Evolutionary conservation across 768 basidiomycete genomes (phyloP), one percentile per base, ranked within the genome.

Genomic region (Lactifluus subvellereus): DNA sequence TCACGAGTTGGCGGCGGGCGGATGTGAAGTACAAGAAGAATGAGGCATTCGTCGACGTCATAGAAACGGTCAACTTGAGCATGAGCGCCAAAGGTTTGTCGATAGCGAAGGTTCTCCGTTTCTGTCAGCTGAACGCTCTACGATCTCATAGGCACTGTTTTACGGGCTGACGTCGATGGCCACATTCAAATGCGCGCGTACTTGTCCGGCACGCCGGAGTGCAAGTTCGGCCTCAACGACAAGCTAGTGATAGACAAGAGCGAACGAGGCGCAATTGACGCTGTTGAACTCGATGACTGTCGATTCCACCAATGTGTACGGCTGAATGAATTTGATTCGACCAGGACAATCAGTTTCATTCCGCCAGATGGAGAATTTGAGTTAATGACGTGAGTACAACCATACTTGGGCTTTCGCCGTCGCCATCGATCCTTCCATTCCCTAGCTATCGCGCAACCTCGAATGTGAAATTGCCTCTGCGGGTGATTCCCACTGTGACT

Each of bases 1-100:
- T 91, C 33, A 98, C 91, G 37, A 96, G 89, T 73, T 99, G 97
- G 97, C 79, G 97, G 47, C 80, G 95, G 61, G 88, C 85, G 16
- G 97, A 98, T 71, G 95, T 98, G 70, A 96, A 95, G 74, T 98
- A 99, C 76, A 90, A 97, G 79, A 99, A 98, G 82, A 99, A 99
- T 68, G 97, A 99, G 71, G 97, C 97, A 0, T 99, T 98, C 68
- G 96, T 99, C n/a, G 97, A 99, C 72, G 97, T 99, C 9, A 91
- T 99, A 49, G 97, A 99, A 77, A 91, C 83, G 2, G 91, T 99
- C 65, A 98, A 99, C 71, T 74, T 98, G 59, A 88, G 92, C 69
- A 97, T 98, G 95, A 96, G 93, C 72, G 90, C 94, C 2, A 98
- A 96, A 78, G 95, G 94, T 89, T 64, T 53, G 79, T 71, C 16